These are phyloP conservation scores for Martiniozyma asiatica DNA, from an alignment of 1,139 yeast genomes.

Conservation along the genomic window DNA sequence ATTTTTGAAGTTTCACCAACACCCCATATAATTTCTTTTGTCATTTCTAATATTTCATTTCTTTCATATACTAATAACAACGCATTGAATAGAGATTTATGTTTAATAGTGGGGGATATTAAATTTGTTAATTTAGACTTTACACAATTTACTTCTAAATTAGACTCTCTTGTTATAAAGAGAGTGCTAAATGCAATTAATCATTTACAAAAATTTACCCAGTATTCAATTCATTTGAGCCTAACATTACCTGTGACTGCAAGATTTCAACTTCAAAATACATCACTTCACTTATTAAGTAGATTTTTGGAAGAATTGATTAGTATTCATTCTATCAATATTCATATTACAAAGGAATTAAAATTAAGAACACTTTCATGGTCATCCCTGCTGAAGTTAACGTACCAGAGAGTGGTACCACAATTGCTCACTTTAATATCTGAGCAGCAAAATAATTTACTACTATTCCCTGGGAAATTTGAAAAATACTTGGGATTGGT, in stretches of 20 bases:
- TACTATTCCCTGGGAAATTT: conserved; percentile 8
- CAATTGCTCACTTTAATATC: too few relatives aligned
- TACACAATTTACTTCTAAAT: conserved; percentile 7
- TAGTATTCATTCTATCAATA: conserved; percentile 8
- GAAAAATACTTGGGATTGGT: conserved; percentile 9
- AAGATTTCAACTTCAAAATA: conserved; percentile 3
- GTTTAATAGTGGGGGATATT: too few relatives aligned
- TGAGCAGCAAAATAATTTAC: too few relatives aligned
- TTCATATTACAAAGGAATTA: conserved; percentile 6
- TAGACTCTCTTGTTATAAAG: conserved; percentile 2
- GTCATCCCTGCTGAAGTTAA: conserved; percentile 4
- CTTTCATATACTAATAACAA: too few relatives aligned
- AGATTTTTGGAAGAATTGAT: conserved; percentile 7
- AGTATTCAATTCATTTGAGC: conserved; percentile 7
- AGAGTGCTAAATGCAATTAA: conserved; percentile 5
- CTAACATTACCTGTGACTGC: conserved; percentile 6
- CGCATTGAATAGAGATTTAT: too few relatives aligned
- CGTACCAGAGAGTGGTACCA: neutral
- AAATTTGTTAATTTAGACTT: conserved; percentile 11
- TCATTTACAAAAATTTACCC: conserved; percentile 7
- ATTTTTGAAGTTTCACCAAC: too few relatives aligned
- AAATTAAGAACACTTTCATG: conserved; percentile 8
- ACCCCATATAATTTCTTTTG: too few relatives aligned
- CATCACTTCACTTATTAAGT: conserved; percentile 3
- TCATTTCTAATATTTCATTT: too few relatives aligned